Evolutionary conservation across 2,329 filamentous ascomycete species (phyloP).

Genomic region (Phaeosphaeria sp.): DNA sequence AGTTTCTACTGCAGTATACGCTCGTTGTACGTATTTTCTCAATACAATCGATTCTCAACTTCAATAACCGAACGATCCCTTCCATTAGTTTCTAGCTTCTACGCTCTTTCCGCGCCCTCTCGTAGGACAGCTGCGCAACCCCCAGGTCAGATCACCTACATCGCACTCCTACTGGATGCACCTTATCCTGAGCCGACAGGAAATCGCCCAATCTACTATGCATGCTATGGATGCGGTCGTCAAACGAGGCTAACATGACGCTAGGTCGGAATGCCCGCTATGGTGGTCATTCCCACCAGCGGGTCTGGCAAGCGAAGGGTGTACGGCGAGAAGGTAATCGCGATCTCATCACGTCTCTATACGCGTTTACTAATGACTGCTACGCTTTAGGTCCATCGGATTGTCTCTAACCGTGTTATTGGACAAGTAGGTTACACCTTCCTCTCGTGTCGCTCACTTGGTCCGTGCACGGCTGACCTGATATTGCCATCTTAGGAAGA

Average conservation of each 20-base stretch:
- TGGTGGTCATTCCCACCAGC: constrained; percentile 34
- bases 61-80: no score
- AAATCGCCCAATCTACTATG: background rate
- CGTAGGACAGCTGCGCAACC: background rate
- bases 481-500: constrained; percentile 43
- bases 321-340: constrained; percentile 29
- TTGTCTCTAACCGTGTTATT: constrained; percentile 37
- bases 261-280: constrained; percentile 29
- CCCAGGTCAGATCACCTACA: background rate
- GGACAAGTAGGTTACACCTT: constrained; percentile 25
- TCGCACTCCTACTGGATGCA: background rate
- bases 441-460: constrained; percentile 1
- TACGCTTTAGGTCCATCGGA: constrained; percentile 21
- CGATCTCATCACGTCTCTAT: background rate
- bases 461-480: constrained; percentile 27
- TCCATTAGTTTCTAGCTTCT: no score
- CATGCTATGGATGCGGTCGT: background rate
- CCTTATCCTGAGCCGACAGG: no score
- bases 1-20: no score
- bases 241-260: constrained; percentile 12
- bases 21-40: no score
- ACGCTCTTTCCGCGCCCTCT: background rate
- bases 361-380: constrained; percentile 8
- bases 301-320: constrained; percentile 28
- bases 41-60: no score